A percentile compares a stretch with the other conserved stretches of the same genome.
phyloP scores from a whole-genome alignment of 73 alveolate genomes.

The Symbiodinium pilosum region DNA sequence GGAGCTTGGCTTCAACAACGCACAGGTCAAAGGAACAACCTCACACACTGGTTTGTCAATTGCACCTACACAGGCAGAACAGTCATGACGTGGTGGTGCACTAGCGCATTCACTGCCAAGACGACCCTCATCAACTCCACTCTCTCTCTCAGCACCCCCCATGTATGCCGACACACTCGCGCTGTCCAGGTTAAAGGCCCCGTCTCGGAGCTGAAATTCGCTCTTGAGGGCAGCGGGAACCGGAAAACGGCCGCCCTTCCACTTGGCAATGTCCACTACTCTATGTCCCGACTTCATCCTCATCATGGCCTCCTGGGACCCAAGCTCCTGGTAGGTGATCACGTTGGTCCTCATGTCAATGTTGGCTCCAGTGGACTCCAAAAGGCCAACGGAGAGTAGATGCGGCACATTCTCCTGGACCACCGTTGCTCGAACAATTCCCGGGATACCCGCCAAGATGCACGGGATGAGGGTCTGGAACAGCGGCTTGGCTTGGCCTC shows the following conservation, averaged over 20 bases:
- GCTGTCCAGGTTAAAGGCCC: neutral
- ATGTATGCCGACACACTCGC: neutral
- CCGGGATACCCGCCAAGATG: neutral
- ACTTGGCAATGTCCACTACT: neutral
- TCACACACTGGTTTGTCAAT: too few species aligned
- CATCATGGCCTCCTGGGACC: neutral
- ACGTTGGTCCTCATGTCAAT: neutral
- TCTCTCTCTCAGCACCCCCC: too few species aligned
- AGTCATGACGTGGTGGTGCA: too few species aligned
- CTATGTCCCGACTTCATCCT: neutral
- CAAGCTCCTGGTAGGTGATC: neutral
- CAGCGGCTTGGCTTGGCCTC: neutral
- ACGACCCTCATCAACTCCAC: too few species aligned
- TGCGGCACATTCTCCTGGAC: slow-evolving; percentile 9
- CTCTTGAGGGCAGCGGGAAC: neutral
- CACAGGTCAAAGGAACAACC: too few species aligned
- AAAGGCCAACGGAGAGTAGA: neutral
- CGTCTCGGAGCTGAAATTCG: neutral
- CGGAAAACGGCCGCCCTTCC: neutral
- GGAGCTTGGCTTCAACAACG: too few species aligned
- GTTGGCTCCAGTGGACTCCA: neutral
- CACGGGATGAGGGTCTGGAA: neutral
- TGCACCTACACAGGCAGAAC: too few species aligned
- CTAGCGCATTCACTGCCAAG: too few species aligned
- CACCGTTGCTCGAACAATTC: neutral